Evolutionary conservation across 2,329 filamentous ascomycete species (phyloP).

Genomic region (Colletotrichum chrysophilum): DNA sequence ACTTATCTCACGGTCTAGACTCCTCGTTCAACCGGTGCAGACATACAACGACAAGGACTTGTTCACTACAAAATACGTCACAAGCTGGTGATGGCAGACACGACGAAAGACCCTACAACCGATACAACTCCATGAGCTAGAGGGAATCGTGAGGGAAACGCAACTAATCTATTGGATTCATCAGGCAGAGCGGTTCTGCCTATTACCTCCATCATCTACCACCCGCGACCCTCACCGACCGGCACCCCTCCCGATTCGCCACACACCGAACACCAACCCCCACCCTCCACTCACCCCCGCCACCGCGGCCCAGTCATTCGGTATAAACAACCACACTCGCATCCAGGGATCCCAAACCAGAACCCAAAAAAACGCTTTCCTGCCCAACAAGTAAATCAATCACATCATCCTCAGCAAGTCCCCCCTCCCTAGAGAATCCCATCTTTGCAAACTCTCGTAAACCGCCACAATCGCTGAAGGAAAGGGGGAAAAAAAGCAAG

Average conservation of each 20-base stretch:
- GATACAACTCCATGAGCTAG: neutral
- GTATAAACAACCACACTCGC: neutral
- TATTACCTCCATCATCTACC: neutral
- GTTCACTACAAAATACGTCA: neutral
- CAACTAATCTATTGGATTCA: fast-evolving
- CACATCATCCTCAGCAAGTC: neutral
- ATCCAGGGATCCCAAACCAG: neutral
- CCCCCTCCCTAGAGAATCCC: neutral
- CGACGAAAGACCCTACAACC: neutral
- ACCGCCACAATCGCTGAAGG: neutral
- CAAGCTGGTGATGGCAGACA: fast-evolving
- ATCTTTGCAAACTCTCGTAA: neutral
- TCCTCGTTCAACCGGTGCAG: neutral
- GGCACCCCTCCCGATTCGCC: neutral
- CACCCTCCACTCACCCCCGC: neutral
- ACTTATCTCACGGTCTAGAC: neutral
- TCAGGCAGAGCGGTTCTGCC: neutral
- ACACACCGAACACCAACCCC: neutral
- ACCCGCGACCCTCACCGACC: neutral
- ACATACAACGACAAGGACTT: neutral
- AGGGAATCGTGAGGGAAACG: neutral
- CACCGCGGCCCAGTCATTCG: neutral
- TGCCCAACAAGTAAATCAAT: neutral
- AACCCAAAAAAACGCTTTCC: neutral
- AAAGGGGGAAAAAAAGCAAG: neutral